Evolutionary conservation across 1,284 basidiomycete species (phyloP).

Genomic region (Heterobasidion parviporum): DNA sequence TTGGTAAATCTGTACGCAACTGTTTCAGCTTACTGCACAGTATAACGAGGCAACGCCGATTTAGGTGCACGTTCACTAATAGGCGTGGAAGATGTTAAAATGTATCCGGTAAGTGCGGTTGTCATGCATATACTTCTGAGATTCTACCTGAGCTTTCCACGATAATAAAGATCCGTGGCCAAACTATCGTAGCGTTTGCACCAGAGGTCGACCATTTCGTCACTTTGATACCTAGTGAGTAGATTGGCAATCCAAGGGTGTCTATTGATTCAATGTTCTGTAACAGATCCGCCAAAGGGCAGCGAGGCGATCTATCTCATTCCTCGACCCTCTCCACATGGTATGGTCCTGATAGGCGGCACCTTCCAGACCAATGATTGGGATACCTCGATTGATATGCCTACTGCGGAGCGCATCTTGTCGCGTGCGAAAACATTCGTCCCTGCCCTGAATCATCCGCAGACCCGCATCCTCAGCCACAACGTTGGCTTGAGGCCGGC

Average conservation of each 20-base stretch:
- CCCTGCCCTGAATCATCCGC: constrained; percentile 27
- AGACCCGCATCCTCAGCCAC: constrained; percentile 42
- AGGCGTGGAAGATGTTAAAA: constrained; percentile 68
- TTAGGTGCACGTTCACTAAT: constrained; percentile 64
- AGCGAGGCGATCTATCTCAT: constrained; percentile 41
- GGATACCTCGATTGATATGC: constrained; percentile 39
- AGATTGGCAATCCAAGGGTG: constrained; percentile 3
- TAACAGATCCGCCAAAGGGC: not conserved
- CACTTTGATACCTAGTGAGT: constrained; percentile 13
- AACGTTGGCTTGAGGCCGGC: constrained; percentile 69
- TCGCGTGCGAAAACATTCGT: constrained; percentile 29
- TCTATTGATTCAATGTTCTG: not conserved
- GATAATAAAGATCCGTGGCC: constrained; percentile 53
- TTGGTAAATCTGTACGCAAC: constrained; percentile 26
- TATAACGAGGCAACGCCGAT: not conserved
- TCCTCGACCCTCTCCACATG: constrained; percentile 33
- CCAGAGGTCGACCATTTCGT: constrained; percentile 45
- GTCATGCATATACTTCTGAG: not conserved
- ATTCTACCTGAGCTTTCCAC: not conserved
- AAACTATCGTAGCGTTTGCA: constrained; percentile 73
- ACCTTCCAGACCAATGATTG: constrained; percentile 39
- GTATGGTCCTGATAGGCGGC: constrained; percentile 45
- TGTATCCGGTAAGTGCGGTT: constrained; percentile 43
- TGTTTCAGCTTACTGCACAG: not conserved
- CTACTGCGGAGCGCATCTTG: constrained; percentile 35